These are phyloP conservation scores for Botrytis fabae DNA, from an alignment of 2,329 filamentous ascomycete species.

Conservation along the genomic window DNA sequence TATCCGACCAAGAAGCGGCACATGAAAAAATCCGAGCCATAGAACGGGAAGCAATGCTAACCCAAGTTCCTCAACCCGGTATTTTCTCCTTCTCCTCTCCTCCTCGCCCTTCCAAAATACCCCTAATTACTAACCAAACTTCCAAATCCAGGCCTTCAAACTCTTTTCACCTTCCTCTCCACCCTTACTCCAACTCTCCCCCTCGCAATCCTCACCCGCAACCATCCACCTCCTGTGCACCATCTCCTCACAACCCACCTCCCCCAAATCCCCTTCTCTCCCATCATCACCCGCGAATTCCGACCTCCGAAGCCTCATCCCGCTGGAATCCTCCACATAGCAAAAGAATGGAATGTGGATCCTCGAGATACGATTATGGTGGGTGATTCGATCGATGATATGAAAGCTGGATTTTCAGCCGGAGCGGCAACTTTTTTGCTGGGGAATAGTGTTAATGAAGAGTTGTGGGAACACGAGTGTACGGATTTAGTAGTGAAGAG, in stretches of 20 bases:
- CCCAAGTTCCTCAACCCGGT: conserved; percentile 80
- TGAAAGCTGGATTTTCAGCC: conserved; percentile 79
- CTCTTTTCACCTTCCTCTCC: conserved; percentile 83
- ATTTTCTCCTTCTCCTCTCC: conserved; percentile 57
- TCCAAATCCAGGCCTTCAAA: conserved; percentile 61
- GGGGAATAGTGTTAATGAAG: conserved; percentile 75
- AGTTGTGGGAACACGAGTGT: conserved; percentile 68
- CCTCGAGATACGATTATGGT: conserved; percentile 39
- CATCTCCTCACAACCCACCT: conserved; percentile 78
- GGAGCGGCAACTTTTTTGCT: conserved; percentile 90
- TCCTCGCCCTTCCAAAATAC: conserved; percentile 69
- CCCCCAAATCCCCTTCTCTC: conserved; percentile 64
- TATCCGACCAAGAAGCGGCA: conserved; percentile 60
- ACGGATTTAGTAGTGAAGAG: conserved; percentile 73
- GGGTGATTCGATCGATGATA: conserved; percentile 86
- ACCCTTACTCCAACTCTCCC: conserved; percentile 52
- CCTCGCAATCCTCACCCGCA: conserved; percentile 90
- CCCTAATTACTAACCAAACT: conserved; percentile 74
- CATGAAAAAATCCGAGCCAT: conserved; percentile 74
- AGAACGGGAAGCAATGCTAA: conserved; percentile 76
- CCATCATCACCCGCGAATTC: conserved; percentile 83
- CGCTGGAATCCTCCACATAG: conserved; percentile 84
- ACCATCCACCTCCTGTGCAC: conserved; percentile 79
- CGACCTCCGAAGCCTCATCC: conserved; percentile 82
- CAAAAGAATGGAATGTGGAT: conserved; percentile 63